Evolutionary conservation across 2,329 filamentous ascomycete genomes (phyloP).

Genomic region (Colletotrichum noveboracense): DNA sequence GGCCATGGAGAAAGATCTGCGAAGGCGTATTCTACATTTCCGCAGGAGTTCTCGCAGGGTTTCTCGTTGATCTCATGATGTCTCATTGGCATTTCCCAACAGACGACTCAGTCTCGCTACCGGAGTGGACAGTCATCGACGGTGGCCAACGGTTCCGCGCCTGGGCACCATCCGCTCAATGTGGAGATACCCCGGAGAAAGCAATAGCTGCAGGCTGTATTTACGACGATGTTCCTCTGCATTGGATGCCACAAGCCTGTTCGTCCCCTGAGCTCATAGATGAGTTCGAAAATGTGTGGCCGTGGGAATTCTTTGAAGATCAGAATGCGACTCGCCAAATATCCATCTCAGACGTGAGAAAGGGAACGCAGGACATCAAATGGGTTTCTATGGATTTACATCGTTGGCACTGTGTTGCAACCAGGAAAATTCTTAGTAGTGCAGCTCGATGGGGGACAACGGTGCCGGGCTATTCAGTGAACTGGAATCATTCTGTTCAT

Average conservation of each 20-base stretch:
- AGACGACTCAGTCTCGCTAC: background rate
- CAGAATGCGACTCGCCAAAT: background rate
- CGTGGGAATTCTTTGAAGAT: background rate
- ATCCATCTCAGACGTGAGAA: background rate
- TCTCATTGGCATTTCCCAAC: background rate
- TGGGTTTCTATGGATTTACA: background rate
- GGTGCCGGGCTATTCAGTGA: background rate
- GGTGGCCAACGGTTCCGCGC: background rate
- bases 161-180: background rate
- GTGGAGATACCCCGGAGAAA: background rate
- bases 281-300: background rate
- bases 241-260: background rate
- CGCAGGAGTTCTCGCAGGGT: background rate
- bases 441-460: background rate
- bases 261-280: background rate
- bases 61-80: background rate
- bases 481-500: background rate
- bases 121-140: background rate
- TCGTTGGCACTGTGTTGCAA: background rate
- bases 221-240: background rate
- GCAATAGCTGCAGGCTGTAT: background rate
- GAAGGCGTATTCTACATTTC: background rate
- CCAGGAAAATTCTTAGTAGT: background rate
- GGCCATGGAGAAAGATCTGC: background rate
- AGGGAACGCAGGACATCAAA: background rate